These are phyloP conservation scores for Hibiscus trionum DNA, from an alignment of 345 rosid genomes.

Conservation along the genomic window DNA sequence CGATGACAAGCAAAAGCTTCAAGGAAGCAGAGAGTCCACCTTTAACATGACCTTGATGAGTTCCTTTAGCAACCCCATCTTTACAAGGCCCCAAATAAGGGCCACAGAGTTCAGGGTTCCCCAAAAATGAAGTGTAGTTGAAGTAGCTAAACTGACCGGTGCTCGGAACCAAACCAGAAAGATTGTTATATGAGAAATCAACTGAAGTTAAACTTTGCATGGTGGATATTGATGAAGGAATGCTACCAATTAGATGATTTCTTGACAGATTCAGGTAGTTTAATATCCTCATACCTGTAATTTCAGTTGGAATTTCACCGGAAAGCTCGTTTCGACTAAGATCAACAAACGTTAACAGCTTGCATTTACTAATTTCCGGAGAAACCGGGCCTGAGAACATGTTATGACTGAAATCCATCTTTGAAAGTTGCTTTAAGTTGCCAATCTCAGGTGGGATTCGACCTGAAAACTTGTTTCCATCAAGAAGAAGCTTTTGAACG, in stretches of 20 bases:
- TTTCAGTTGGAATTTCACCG: slow-evolving; percentile 69
- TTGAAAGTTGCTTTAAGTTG: slow-evolving; percentile 64
- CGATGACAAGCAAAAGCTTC: slow-evolving; percentile 76
- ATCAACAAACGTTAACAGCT: slow-evolving; percentile 71
- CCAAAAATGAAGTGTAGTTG: slow-evolving; percentile 80
- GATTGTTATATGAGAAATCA: slow-evolving; percentile 88
- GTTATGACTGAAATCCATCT: slow-evolving; percentile 76
- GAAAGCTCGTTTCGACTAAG: slow-evolving; percentile 73
- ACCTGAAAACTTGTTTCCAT: slow-evolving; percentile 75
- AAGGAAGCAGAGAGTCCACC: slow-evolving; percentile 68
- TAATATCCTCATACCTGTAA: slow-evolving; percentile 70
- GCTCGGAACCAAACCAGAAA: slow-evolving; percentile 81
- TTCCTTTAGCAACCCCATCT: slow-evolving; percentile 43
- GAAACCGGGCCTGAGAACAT: slow-evolving; percentile 55
- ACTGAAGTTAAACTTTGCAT: slow-evolving; percentile 94
- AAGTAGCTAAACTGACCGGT: slow-evolving; percentile 88
- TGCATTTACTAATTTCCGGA: slow-evolving; percentile 70
- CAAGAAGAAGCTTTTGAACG: slow-evolving; percentile 77
- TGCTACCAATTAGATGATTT: slow-evolving; percentile 63
- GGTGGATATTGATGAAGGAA: slow-evolving; percentile 61
- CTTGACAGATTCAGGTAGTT: slow-evolving; percentile 80
- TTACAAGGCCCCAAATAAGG: slow-evolving; percentile 82
- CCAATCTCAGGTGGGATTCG: slow-evolving; percentile 71
- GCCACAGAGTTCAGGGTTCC: slow-evolving; percentile 74
- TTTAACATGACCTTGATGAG: slow-evolving; percentile 47